Conservation (phyloP, 2,329 filamentous ascomycete species). For the Hypoxylon sp. region DNA sequence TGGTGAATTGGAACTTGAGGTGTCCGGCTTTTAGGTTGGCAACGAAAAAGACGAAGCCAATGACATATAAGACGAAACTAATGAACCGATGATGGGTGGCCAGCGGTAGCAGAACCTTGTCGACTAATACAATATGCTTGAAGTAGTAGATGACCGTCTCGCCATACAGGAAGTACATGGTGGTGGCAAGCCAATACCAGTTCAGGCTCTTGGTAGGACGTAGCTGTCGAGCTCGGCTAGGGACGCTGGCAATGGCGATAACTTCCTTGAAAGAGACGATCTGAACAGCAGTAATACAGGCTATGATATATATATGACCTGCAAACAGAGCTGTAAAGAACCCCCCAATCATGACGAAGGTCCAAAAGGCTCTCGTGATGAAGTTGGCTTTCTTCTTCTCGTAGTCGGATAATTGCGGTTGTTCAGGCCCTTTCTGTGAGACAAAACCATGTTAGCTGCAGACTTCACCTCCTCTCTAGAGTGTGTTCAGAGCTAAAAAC, state of each 20-base stretch:
- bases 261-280: slow-evolving; percentile 99
- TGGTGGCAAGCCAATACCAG: slow-evolving; percentile 99
- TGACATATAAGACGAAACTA: slow-evolving; percentile 97
- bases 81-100: slow-evolving; percentile 99
- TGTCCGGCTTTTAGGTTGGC: slow-evolving; percentile 93
- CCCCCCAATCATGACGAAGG: slow-evolving; percentile 92
- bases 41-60: slow-evolving; percentile 99
- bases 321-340: slow-evolving; percentile 96
- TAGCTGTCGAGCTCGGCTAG: slow-evolving; percentile 89
- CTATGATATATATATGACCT: slow-evolving; percentile 97
- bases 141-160: slow-evolving; percentile 99
- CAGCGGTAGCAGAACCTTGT: slow-evolving; percentile 90
- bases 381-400: slow-evolving; percentile 99
- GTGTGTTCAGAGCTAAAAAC: not conserved
- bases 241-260: slow-evolving; percentile 96
- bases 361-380: slow-evolving; percentile 97
- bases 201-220: slow-evolving; percentile 96
- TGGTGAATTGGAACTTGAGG: slow-evolving; percentile 98
- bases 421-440: slow-evolving; percentile 60
- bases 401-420: slow-evolving; percentile 74
- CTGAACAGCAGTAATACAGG: slow-evolving; percentile 91
- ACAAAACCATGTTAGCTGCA: slow-evolving; percentile 13
- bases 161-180: slow-evolving; percentile 99
- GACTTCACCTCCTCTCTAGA: not conserved
- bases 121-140: slow-evolving; percentile 97